Evolutionary conservation across 1,139 yeast species (phyloP).

Genomic region (Sugiyamaella xylanicola): DNA sequence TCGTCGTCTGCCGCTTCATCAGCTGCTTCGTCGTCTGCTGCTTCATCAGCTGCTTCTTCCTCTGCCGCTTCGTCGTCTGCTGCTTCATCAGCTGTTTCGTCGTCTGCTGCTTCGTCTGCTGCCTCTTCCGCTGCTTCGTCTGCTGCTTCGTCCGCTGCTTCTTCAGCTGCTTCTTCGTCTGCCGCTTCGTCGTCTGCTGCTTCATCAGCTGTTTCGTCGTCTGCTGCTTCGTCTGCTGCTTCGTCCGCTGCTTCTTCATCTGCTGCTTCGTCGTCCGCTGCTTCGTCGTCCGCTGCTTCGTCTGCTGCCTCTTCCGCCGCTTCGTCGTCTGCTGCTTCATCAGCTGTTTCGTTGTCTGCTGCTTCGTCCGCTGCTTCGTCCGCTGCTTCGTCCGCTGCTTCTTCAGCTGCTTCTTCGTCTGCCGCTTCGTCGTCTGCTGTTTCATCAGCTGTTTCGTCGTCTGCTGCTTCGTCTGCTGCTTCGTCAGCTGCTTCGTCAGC

Average conservation of each 20-base stretch:
- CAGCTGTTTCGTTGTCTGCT: not conserved
- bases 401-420: not conserved
- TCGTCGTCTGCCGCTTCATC: not conserved
- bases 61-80: not conserved
- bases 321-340: not conserved
- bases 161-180: not conserved
- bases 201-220: not conserved
- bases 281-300: not conserved
- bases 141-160: not conserved
- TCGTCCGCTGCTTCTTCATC: not conserved
- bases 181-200: not conserved
- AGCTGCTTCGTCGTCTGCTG: not conserved
- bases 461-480: not conserved
- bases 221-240: not conserved
- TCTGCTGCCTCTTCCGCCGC: slow-evolving; percentile 1
- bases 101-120: not conserved
- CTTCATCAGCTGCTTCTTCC: not conserved
- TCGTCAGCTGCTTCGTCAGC: not conserved
- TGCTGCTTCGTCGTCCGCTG: not conserved
- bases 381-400: not conserved
- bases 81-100: not conserved
- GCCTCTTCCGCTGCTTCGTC: not conserved
- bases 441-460: not conserved
- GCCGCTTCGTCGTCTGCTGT: not conserved
- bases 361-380: slow-evolving; percentile 2